Conservation (phyloP, 2,329 filamentous ascomycete genomes). For the Cordyceps tenuipes region DNA sequence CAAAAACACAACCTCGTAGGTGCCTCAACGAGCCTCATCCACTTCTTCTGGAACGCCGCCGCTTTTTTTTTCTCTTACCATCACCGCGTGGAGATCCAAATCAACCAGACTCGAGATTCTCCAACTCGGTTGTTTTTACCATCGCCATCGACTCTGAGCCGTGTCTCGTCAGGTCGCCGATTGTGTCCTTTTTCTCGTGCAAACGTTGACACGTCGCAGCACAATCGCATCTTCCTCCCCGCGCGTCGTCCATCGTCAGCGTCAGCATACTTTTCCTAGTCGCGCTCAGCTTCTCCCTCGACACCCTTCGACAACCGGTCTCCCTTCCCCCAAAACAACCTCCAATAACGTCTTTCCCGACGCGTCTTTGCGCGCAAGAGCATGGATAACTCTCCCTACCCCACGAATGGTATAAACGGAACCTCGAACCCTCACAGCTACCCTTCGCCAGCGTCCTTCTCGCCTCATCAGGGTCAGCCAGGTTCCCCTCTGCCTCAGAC, state of each 20-base stretch:
- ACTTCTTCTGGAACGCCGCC: constrained; percentile 13
- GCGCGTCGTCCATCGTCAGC: not conserved
- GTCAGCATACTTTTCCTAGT: constrained; percentile 1
- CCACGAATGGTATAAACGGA: constrained; percentile 49
- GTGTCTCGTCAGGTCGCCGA: not conserved
- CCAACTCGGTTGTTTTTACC: not conserved
- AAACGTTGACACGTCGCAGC: not conserved
- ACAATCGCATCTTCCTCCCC: not conserved
- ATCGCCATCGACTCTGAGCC: not conserved
- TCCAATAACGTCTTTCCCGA: constrained; percentile 17
- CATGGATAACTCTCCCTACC: constrained; percentile 49
- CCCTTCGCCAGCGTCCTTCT: constrained; percentile 43
- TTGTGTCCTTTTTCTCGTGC: not conserved
- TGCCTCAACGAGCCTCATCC: constrained; percentile 13
- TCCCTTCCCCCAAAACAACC: constrained; percentile 15
- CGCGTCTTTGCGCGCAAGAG: constrained; percentile 31
- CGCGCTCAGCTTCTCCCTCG: not conserved
- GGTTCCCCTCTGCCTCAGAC: constrained; percentile 43
- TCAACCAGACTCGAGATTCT: constrained; percentile 8
- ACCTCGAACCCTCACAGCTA: constrained; percentile 40
- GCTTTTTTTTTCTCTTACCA: constrained; percentile 11
- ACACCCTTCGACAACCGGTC: constrained; percentile 6
- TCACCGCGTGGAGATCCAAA: constrained; percentile 7
- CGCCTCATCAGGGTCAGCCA: constrained; percentile 43
- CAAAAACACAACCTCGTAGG: constrained; percentile 12